Evolutionary conservation across 1,284 basidiomycete genomes (phyloP), one percentile per base, ranked within the genome.

Genomic region (Rhodofomes roseus): DNA sequence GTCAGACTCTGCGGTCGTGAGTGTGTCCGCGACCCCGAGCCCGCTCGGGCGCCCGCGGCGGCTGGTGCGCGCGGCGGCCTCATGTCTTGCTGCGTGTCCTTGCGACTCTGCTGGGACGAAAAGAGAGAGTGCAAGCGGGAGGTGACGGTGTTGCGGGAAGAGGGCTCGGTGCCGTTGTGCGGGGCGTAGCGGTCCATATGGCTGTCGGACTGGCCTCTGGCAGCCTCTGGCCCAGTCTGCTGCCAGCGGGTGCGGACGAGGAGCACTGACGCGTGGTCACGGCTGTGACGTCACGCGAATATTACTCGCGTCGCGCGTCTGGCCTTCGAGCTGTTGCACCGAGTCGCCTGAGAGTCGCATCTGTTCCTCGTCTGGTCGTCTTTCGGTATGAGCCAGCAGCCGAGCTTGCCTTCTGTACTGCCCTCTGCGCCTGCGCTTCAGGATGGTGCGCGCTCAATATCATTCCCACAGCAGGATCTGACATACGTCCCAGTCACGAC

Each of bases 401-500:
- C 68, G 12, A 67, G 62, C 29, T 55, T 73, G 36, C 71, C 71
- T 31, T 72, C 70, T 22, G 70, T 72, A 12, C 60, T 73, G 18
- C 66, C 71, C 16, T 71, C 70, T 3, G 51, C 52, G 16, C 71
- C 73, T 6, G 73, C 71, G 11, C 54, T 72, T 14, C 73, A 73
- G 51, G 71, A 73, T 62, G 68, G 73, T 73, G 53, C 25, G 69
- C 54, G 11, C 6, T 14, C 12, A 25, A 22, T 36, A 20, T 6
- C 1, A 29, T 6, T 22, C 16, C 18, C 2, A n/a, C n/a, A 12
- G 4, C 25, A 16, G 14, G 23, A 34, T 11, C 43, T 16, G 39
- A 56, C 9, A 12, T 27, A 11, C n/a, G 34, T 22, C 7, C 12
- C 60, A 84, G 82, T 70, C 12, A 68, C 71, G 2, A 82, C 82